phyloP scores from a whole-genome alignment of 352 stramenopile species.

The Phytopythium boreale region DNA sequence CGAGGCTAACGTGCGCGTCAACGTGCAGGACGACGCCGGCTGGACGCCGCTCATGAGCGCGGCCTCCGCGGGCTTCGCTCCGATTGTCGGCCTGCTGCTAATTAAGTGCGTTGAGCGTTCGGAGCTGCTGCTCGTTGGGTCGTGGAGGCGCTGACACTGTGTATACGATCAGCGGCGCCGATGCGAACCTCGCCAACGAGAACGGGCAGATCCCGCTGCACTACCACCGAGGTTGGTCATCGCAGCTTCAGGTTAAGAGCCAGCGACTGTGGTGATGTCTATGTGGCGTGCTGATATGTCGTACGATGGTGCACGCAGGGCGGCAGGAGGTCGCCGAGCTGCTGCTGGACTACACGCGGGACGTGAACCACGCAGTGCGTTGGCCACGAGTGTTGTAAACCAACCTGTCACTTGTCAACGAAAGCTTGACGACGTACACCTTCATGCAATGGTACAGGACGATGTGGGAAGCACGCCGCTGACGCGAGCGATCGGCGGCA shows the following conservation, averaged over 20 bases:
- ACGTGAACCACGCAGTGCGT: slow-evolving; percentile 61
- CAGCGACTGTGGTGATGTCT: neutral
- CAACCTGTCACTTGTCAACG: neutral
- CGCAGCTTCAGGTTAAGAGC: neutral
- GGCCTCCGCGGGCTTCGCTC: slow-evolving; percentile 51
- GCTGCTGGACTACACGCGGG: slow-evolving; percentile 59
- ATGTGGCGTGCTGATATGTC: neutral
- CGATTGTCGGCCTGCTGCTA: slow-evolving; percentile 53
- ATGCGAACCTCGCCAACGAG: slow-evolving; percentile 67
- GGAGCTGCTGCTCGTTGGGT: neutral
- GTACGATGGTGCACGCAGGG: slow-evolving; percentile 16
- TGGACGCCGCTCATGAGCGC: slow-evolving; percentile 82
- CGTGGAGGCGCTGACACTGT: neutral
- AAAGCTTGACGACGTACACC: neutral
- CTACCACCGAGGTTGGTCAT: slow-evolving; percentile 55
- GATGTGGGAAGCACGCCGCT: slow-evolving; percentile 58
- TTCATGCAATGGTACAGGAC: slow-evolving; percentile 28
- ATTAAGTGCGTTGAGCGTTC: slow-evolving; percentile 31
- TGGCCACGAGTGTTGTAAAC: neutral
- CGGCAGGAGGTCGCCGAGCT: slow-evolving; percentile 65
- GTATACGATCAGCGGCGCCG: slow-evolving; percentile 29
- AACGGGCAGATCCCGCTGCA: slow-evolving; percentile 73
- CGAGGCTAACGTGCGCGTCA: slow-evolving; percentile 30
- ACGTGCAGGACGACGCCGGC: slow-evolving; percentile 69
- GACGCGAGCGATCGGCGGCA: slow-evolving; percentile 53